A percentile compares a stretch with the other conserved stretches of the same genome.
These are phyloP conservation scores for Diaporthe ampelina DNA, from an alignment of 2,329 filamentous ascomycete species.

Conservation along the genomic window DNA sequence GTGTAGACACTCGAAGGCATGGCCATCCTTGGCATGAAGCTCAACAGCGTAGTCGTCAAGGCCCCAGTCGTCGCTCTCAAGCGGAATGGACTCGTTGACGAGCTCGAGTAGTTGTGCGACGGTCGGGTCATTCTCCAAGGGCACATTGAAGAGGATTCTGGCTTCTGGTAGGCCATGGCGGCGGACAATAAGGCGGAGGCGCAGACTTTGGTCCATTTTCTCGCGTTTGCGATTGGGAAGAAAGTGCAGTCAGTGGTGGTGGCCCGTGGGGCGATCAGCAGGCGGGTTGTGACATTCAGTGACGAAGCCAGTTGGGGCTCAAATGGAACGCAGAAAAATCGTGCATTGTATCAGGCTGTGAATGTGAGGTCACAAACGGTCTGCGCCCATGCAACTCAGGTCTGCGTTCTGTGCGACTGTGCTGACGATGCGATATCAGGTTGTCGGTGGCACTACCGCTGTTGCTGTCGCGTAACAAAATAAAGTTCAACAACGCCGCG, in stretches of 20 bases:
- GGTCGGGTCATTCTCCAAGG: constrained; percentile 72
- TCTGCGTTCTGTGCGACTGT: neutral
- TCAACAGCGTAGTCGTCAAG: constrained; percentile 92
- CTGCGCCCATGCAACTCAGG: neutral
- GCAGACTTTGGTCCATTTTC: constrained; percentile 63
- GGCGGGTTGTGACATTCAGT: constrained; percentile 2
- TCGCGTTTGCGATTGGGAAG: neutral
- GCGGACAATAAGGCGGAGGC: constrained; percentile 79
- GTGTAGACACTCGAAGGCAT: constrained; percentile 87
- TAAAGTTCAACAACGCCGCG: constrained; percentile 18
- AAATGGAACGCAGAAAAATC: neutral
- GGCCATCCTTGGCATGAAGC: constrained; percentile 67
- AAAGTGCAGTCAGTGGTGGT: neutral
- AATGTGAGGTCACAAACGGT: neutral
- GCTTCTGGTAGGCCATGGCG: constrained; percentile 81
- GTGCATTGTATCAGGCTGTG: neutral
- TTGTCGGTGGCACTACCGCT: neutral
- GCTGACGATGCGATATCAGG: neutral
- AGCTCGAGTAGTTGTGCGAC: constrained; percentile 82
- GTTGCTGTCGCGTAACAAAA: constrained; percentile 17
- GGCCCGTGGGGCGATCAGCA: constrained; percentile 2
- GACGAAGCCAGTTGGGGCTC: constrained; percentile 19
- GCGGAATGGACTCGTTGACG: constrained; percentile 83
- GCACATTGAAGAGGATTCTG: constrained; percentile 79
- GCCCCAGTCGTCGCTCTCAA: constrained; percentile 85